Evolutionary conservation across 768 basidiomycete species (phyloP).

Genomic region (Boletus vinaceobasis): DNA sequence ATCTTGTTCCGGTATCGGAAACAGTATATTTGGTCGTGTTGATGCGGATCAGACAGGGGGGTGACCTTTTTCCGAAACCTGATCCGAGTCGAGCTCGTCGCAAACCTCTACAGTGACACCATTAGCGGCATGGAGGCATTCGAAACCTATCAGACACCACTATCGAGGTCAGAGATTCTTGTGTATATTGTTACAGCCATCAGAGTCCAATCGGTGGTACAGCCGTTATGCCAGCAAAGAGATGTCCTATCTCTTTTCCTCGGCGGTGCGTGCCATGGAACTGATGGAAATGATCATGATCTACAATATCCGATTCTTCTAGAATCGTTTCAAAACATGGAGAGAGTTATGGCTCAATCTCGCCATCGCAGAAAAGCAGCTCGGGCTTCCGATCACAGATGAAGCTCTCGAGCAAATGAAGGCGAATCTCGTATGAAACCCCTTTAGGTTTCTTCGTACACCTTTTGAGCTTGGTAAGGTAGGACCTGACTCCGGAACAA

Average conservation of each 20-base stretch:
- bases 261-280: conserved; percentile 54
- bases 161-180: conserved; percentile 58
- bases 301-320: not conserved
- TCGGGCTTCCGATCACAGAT: conserved; percentile 86
- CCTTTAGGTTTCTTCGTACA: not conserved
- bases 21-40: not conserved
- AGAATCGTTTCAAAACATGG: conserved; percentile 98
- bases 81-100: not conserved
- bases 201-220: conserved; percentile 6
- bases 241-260: conserved; percentile 97
- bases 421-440: conserved; percentile 65
- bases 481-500: conserved; percentile 85
- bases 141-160: conserved; percentile 76
- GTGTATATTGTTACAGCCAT: not conserved
- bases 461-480: conserved; percentile 8
- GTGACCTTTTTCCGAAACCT: conserved; percentile 1
- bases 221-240: conserved; percentile 99
- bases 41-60: not conserved
- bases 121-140: conserved; percentile 51
- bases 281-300: not conserved
- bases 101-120: not conserved
- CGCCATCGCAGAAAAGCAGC: conserved; percentile 93
- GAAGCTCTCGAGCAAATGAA: conserved; percentile 94
- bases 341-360: conserved; percentile 93
- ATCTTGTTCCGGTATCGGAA: too few species aligned